Evolutionary conservation across 2,329 filamentous ascomycete genomes (phyloP).

Genomic region (Botryotinia convoluta): DNA sequence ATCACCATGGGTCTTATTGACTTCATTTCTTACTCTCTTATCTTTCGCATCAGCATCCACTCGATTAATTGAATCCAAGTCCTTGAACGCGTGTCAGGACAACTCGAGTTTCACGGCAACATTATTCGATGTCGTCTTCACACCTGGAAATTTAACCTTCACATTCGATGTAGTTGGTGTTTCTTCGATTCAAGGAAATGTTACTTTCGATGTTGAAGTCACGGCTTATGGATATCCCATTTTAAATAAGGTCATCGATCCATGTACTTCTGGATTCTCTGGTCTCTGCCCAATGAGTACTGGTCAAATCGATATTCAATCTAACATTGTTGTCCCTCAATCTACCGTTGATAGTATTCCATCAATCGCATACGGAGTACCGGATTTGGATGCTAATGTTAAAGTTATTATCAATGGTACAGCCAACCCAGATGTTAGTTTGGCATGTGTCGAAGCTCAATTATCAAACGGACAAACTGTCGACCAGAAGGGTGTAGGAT

Average conservation of each 20-base stretch:
- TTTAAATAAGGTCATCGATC: slow-evolving; percentile 66
- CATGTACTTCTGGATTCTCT: slow-evolving; percentile 64
- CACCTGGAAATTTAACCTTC: slow-evolving; percentile 70
- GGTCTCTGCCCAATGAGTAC: slow-evolving; percentile 91
- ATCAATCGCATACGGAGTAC: slow-evolving; percentile 81
- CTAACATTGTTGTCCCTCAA: slow-evolving; percentile 60
- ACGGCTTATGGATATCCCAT: slow-evolving; percentile 80
- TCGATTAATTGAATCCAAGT: slow-evolving; percentile 65
- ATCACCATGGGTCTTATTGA: slow-evolving; percentile 33
- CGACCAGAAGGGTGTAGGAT: slow-evolving; percentile 82
- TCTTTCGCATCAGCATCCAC: slow-evolving; percentile 30
- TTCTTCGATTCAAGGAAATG: slow-evolving; percentile 79
- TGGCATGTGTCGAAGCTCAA: slow-evolving; percentile 84
- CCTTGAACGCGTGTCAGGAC: slow-evolving; percentile 79
- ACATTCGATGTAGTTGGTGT: slow-evolving; percentile 75
- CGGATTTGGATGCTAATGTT: slow-evolving; percentile 85
- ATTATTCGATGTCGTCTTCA: slow-evolving; percentile 82
- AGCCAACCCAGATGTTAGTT: slow-evolving; percentile 52
- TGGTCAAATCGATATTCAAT: slow-evolving; percentile 74
- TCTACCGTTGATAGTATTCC: slow-evolving; percentile 66
- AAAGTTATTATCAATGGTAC: slow-evolving; percentile 76
- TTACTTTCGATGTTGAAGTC: slow-evolving; percentile 73
- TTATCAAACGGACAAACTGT: slow-evolving; percentile 93
- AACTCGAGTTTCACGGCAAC: slow-evolving; percentile 85
- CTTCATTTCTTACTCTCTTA: slow-evolving; percentile 34